A percentile compares a stretch with the other conserved stretches of the same genome.
phyloP scores from a whole-genome alignment of 768 basidiomycete genomes.

The Kwoniella dejecticola region DNA sequence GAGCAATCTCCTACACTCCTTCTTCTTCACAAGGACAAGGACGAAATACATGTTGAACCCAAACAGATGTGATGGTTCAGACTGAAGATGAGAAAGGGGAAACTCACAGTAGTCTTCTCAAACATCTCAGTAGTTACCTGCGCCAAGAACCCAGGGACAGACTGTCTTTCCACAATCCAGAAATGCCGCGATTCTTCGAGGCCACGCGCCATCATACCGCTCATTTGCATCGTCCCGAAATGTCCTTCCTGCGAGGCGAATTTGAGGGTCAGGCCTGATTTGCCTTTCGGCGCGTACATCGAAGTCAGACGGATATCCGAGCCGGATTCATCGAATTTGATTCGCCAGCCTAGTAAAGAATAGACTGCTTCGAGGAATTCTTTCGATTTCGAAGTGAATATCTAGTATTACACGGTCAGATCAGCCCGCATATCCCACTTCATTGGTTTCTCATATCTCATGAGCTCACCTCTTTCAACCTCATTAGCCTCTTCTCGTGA shows the following conservation, averaged over 20 bases:
- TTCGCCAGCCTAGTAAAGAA: slow-evolving; percentile 84
- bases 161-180: slow-evolving; percentile 83
- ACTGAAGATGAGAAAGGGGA: too few species aligned
- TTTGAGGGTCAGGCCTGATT: slow-evolving; percentile 71
- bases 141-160: slow-evolving; percentile 85
- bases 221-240: slow-evolving; percentile 55
- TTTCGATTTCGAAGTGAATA: slow-evolving; percentile 78
- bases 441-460: too few species aligned
- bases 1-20: too few species aligned
- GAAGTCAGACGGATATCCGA: slow-evolving; percentile 80
- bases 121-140: slow-evolving; percentile 86
- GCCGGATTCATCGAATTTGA: slow-evolving; percentile 88
- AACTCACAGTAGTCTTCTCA: slow-evolving; percentile 67
- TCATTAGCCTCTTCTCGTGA: slow-evolving; percentile 76
- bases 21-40: too few species aligned
- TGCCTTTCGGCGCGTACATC: slow-evolving; percentile 81
- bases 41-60: too few species aligned
- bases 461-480: slow-evolving; percentile 71
- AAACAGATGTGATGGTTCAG: not conserved
- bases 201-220: slow-evolving; percentile 56
- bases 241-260: slow-evolving; percentile 56
- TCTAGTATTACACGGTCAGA: slow-evolving; percentile 57
- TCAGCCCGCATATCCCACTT: too few species aligned
- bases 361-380: slow-evolving; percentile 91
- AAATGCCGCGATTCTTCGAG: slow-evolving; percentile 74